A percentile compares a stretch with the other conserved stretches of the same genome.
Evolutionary conservation across 2,329 filamentous ascomycete species (phyloP).

Genomic region (Epichloe baconii): DNA sequence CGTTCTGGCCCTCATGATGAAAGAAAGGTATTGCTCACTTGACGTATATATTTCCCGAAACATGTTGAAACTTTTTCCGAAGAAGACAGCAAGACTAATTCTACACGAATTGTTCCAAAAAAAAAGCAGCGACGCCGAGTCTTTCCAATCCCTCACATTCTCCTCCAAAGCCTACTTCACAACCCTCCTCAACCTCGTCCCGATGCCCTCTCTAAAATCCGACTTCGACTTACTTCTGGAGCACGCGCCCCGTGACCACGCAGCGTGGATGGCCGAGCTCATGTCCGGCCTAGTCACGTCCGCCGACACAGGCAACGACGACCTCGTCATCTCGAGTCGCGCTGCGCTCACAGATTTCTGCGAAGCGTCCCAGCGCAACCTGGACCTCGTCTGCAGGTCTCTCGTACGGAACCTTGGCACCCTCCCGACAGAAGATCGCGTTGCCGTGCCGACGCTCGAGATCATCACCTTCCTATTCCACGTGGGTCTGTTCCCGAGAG

Average conservation of each 20-base stretch:
- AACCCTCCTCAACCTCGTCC: slow-evolving; percentile 36
- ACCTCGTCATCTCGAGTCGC: slow-evolving; percentile 56
- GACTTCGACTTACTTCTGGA: slow-evolving; percentile 22
- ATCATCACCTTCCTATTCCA: slow-evolving; percentile 67
- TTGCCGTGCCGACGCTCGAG: slow-evolving; percentile 64
- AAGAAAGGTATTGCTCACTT: slow-evolving; percentile 27
- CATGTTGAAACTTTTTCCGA: not conserved
- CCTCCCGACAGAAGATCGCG: slow-evolving; percentile 50
- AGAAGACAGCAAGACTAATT: not conserved
- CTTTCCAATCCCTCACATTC: slow-evolving; percentile 30
- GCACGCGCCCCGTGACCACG: slow-evolving; percentile 19
- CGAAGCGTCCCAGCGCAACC: slow-evolving; percentile 23
- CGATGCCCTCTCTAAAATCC: slow-evolving; percentile 20
- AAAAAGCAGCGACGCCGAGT: slow-evolving; percentile 18
- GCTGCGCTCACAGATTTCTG: slow-evolving; percentile 48
- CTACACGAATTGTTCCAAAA: not conserved
- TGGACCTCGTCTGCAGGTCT: slow-evolving; percentile 33
- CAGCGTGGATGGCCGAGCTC: slow-evolving; percentile 36
- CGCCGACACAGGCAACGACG: slow-evolving; percentile 66
- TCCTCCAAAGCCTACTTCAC: slow-evolving; percentile 49
- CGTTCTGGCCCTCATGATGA: slow-evolving; percentile 33
- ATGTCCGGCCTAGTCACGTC: slow-evolving; percentile 59
- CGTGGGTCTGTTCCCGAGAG: slow-evolving; percentile 34
- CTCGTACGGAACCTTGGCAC: slow-evolving; percentile 40
- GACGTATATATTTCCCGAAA: not conserved